Percentiles rank a stretch among this genome's conserved stretches.
Conservation (phyloP, 805 yeast genomes). For the Scheffersomyces ergatensis region DNA sequence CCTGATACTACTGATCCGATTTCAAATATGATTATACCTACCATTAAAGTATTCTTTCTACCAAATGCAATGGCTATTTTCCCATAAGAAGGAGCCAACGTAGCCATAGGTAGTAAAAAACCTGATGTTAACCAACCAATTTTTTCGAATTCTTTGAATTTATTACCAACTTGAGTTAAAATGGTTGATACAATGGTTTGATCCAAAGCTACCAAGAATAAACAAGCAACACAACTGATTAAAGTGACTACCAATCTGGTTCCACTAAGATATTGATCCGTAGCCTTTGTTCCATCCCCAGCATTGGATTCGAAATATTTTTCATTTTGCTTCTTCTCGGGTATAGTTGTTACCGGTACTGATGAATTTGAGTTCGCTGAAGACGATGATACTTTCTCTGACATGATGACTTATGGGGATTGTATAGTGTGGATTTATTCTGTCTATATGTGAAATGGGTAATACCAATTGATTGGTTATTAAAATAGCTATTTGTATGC, state of each 20-base stretch:
- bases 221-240: constrained; percentile 23
- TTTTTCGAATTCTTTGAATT: constrained; percentile 48
- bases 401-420: too few species aligned
- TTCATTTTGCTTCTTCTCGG: neutral
- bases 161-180: constrained; percentile 46
- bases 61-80: constrained; percentile 56
- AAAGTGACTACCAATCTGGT: constrained; percentile 20
- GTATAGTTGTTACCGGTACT: neutral
- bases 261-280: constrained; percentile 34
- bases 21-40: constrained; percentile 53
- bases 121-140: constrained; percentile 62
- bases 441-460: too few species aligned
- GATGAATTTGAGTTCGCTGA: too few species aligned
- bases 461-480: too few species aligned
- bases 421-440: too few species aligned
- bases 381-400: too few species aligned
- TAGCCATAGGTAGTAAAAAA: constrained; percentile 52
- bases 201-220: constrained; percentile 50
- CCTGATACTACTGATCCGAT: constrained; percentile 64
- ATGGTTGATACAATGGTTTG: constrained; percentile 58
- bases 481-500: too few species aligned
- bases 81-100: constrained; percentile 57
- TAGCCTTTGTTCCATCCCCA: constrained; percentile 39
- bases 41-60: constrained; percentile 47
- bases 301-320: constrained; percentile 37